Evolutionary conservation across 1,284 basidiomycete genomes (phyloP).

Genomic region (Cryptococcus wingfieldii): DNA sequence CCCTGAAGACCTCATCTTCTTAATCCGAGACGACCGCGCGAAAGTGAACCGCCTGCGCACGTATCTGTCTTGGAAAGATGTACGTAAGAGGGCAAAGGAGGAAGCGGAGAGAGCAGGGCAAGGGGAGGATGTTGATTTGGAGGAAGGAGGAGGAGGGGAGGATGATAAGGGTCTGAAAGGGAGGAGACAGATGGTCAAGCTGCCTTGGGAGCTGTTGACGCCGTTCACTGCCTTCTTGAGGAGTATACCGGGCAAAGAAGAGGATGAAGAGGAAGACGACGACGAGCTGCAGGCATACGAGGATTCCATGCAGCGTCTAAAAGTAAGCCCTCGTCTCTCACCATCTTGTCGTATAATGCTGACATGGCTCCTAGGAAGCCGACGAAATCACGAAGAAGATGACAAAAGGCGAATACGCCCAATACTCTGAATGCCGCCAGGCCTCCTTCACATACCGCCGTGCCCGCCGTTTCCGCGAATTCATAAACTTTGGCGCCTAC

Average conservation of each 20-base stretch:
- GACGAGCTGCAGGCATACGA: conserved; percentile 95
- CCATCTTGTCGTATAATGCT: not conserved
- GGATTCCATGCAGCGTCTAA: conserved; percentile 80
- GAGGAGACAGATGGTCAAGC: conserved; percentile 88
- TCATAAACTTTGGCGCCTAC: conserved; percentile 82
- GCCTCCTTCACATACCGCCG: conserved; percentile 89
- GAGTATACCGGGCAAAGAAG: conserved; percentile 32
- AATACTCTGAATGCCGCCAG: conserved; percentile 95
- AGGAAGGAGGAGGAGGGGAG: conserved; percentile 42
- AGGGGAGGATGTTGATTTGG: conserved; percentile 68
- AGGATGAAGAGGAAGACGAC: conserved; percentile 89
- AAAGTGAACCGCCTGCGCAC: conserved; percentile 91
- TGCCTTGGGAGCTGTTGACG: conserved; percentile 92
- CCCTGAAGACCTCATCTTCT: conserved; percentile 92
- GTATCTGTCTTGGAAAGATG: conserved; percentile 98
- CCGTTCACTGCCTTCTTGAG: conserved; percentile 81
- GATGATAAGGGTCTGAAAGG: conserved; percentile 77
- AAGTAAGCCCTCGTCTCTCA: conserved; percentile 52
- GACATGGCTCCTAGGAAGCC: conserved; percentile 62
- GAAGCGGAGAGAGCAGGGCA: conserved; percentile 44
- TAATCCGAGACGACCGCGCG: conserved; percentile 88
- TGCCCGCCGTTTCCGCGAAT: conserved; percentile 94
- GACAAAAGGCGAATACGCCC: conserved; percentile 95
- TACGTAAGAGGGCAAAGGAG: conserved; percentile 91
- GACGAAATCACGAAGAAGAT: conserved; percentile 93